Percentiles rank a stretch among this genome's conserved stretches.
These are phyloP conservation scores for Mycena rebaudengoi DNA, from an alignment of 768 basidiomycete species.

Conservation along the genomic window DNA sequence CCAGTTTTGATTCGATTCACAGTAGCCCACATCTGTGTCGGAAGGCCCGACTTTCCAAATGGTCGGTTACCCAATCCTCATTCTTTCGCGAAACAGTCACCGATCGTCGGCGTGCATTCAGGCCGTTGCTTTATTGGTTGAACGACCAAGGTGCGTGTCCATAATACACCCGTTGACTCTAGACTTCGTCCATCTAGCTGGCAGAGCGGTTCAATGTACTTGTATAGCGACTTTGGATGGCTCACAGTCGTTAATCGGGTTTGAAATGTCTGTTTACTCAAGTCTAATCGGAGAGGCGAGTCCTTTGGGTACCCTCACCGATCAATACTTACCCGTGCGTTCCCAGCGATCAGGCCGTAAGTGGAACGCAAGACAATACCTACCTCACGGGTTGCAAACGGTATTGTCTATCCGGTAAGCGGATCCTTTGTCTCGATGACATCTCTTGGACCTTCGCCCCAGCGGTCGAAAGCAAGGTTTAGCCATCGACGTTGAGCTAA, in stretches of 20 bases:
- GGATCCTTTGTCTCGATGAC: not conserved
- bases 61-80: no score
- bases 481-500: not conserved
- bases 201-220: no score
- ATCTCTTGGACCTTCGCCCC: not conserved
- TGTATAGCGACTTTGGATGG: no score
- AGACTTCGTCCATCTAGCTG: no score
- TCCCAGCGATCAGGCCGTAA: not conserved
- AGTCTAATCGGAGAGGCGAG: constrained; percentile 5
- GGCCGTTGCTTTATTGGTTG: no score
- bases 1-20: no score
- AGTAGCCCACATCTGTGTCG: no score
- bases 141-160: no score
- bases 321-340: not conserved
- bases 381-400: not conserved
- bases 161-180: no score
- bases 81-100: no score
- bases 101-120: no score
- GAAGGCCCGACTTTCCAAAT: no score
- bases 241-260: not conserved
- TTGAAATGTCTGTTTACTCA: not conserved
- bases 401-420: not conserved
- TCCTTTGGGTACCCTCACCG: not conserved
- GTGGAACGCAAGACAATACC: constrained; percentile 1
- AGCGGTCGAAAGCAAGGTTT: not conserved